Evolutionary conservation across 108 stramenopile genomes (phyloP), one percentile per base, ranked within the genome.

Genomic region (Craspedostauros australis): DNA sequence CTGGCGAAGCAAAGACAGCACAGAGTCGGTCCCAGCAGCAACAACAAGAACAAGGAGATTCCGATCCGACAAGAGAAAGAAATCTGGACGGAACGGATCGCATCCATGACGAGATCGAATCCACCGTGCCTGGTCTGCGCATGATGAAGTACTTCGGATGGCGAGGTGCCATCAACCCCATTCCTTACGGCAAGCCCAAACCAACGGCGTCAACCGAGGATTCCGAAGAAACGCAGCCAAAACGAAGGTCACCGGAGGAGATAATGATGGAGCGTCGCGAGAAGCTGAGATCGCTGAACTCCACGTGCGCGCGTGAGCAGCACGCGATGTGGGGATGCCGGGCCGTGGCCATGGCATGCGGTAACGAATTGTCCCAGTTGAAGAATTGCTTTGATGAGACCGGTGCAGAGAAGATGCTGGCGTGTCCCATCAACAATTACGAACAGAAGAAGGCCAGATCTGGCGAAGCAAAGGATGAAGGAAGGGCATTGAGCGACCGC

Each of bases 281-380:
- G 16, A 22, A 12, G 33, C 26, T 5, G 38, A 52, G 9, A 32
- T 5, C 5, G 30, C 7, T n/a, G n/a, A n/a, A n/a, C n/a, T n/a
- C n/a, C n/a, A n/a, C 56, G 3, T 77, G 76, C 68, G 43, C 60
- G 12, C 39, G 66, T 16, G 76, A 77, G 48, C 47, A 62, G 22
- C 70, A 72, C 46, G 49, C 69, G n/a, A 38, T 77, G 1, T 77
- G 70, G 70, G 66, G 53, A 3, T 77, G 76, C 45, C 70, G 70
- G 3, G 70, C 66, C 18, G 57, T 77, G 1, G 52, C 68, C 2
- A 37, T 70, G 4, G 58, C 62, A 1, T 77, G 76, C 64, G 76
- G 70, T 0, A 59, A 50, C 19, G 62, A 71, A 36, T 39, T 72
- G 38, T 52, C 34, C 4, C 22, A 46, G 18, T 25, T 77, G 16